Evolutionary conservation across 495 filamentous ascomycete species (phyloP).

Genomic region (Neurospora sp.): DNA sequence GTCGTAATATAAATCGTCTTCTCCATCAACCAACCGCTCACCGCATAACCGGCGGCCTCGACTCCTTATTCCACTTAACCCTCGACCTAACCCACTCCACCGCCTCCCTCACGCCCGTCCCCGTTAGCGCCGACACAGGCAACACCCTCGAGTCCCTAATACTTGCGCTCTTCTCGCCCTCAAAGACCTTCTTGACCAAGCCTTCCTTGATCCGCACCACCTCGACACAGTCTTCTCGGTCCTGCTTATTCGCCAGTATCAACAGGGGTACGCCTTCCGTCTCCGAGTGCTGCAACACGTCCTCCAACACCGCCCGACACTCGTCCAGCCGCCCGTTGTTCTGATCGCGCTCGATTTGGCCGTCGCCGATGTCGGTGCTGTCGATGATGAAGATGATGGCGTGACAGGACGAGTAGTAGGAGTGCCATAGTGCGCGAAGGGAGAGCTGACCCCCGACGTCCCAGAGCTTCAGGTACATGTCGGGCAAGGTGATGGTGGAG

Average conservation of each 20-base stretch:
- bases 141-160: conserved; percentile 84
- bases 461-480: conserved; percentile 98
- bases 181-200: conserved; percentile 83
- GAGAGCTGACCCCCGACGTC: conserved; percentile 90
- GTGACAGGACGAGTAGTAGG: conserved; percentile 86
- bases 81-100: conserved; percentile 89
- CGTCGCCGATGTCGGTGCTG: conserved; percentile 80
- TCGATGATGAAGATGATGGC: conserved; percentile 97
- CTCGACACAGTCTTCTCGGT: conserved; percentile 94
- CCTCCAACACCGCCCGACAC: conserved; percentile 79
- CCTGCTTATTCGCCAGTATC: conserved; percentile 94
- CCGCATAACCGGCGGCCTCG: conserved; percentile 83
- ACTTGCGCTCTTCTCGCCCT: conserved; percentile 76
- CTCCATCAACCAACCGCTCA: conserved; percentile 24
- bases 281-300: conserved; percentile 73
- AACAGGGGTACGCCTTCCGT: conserved; percentile 85
- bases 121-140: conserved; percentile 82
- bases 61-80: conserved; percentile 94
- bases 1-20: neutral
- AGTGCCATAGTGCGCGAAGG: conserved; percentile 87
- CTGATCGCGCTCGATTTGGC: conserved; percentile 48
- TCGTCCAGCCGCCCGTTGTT: conserved; percentile 63
- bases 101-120: conserved; percentile 84
- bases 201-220: conserved; percentile 96
- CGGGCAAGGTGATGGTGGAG: conserved; percentile 70